Base-by-base conservation (phyloP, 2,329 filamentous ascomycete genomes). In the Alternaria hordeiaustralica region DNA sequence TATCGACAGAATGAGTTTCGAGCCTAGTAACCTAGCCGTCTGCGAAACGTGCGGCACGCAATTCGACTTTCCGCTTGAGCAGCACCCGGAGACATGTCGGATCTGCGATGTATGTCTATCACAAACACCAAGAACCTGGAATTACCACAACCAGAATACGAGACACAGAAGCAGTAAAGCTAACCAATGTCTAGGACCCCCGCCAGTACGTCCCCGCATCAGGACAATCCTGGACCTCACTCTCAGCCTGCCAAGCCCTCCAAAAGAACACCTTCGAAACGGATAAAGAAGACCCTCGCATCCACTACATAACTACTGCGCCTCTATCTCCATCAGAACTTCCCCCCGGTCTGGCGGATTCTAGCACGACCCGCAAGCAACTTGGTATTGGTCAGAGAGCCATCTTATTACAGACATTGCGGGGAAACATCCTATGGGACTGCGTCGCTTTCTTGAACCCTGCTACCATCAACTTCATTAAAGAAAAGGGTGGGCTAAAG, bases 361-460 rank as follows among this genome's bases (percentile, higher is more conserved):
- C 81, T 2, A 71, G 66, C 3, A 69, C 71, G 6, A 72, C 71
- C 4, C 66, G 72, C 43, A 76, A 28, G 84, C 71, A 89, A 76
- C 81, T 94, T 64, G 92, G 84, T 58, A 96, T 96, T 66, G 92
- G 92, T 1, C 90, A 96, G 79, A 86, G 92, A 30, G 89, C 89
- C 20, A 85, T 94, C 50, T 82, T 96, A 3, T 81, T 95, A 12
- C 83, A 85, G 54, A 92, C 91, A 0, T 82, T 87, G 0, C 62
- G 78, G 0, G 92, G 92, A 0, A 94, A 94, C 75, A 79, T 96
- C 2, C 86, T 96, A 2, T 96, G 92, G 92, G 93, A 96, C 78
- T 89, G 90, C 65, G 83, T 96, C 60, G 86, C 91, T 0, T 87
- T 89, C 67, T 81, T 96, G 4, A 90, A 94, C 75, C 79, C 85